A percentile compares a stretch with the other conserved stretches of the same genome.
Evolutionary conservation across 192 early-diverging fungal genomes (phyloP).

Genomic region (Diversispora eburnea): DNA sequence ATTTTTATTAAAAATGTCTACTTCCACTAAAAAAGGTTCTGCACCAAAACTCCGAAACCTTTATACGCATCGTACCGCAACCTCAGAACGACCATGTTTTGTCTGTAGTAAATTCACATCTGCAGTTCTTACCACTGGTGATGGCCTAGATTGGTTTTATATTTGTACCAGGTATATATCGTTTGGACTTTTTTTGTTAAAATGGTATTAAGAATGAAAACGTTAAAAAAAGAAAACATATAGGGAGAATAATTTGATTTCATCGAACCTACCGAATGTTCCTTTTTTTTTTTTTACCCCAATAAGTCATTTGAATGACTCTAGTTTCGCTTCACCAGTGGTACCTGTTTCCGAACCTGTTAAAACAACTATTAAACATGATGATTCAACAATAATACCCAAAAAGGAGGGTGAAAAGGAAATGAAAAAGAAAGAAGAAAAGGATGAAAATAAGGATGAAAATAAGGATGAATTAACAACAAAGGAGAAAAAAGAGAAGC

Average conservation of each 20-base stretch:
- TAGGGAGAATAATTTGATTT: too few relatives aligned
- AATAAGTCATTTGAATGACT: slow-evolving; percentile 35
- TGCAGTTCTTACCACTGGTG: slow-evolving; percentile 37
- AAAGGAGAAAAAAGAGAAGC: slow-evolving; percentile 23
- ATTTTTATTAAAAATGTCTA: too few relatives aligned
- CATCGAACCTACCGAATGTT: too few relatives aligned
- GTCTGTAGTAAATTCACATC: slow-evolving; percentile 39
- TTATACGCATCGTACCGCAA: slow-evolving; percentile 33
- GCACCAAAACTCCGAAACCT: slow-evolving; percentile 27
- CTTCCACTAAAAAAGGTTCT: background rate
- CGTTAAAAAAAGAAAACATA: too few relatives aligned
- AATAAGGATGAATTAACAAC: slow-evolving; percentile 18
- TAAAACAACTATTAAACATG: background rate
- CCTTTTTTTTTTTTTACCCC: too few relatives aligned
- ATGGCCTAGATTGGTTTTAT: slow-evolving; percentile 45
- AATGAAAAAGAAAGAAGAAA: slow-evolving; percentile 4
- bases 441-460: slow-evolving; percentile 23
- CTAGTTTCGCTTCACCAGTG: slow-evolving; percentile 30
- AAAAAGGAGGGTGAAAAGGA: slow-evolving; percentile 20
- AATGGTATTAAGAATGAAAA: background rate
- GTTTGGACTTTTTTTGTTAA: background rate
- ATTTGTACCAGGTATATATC: slow-evolving; percentile 23
- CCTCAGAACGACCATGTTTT: slow-evolving; percentile 42
- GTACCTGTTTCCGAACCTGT: background rate
- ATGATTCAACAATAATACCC: background rate